Conservation (phyloP, 805 yeast genomes). For the Saccharomycopsis javanensis region DNA sequence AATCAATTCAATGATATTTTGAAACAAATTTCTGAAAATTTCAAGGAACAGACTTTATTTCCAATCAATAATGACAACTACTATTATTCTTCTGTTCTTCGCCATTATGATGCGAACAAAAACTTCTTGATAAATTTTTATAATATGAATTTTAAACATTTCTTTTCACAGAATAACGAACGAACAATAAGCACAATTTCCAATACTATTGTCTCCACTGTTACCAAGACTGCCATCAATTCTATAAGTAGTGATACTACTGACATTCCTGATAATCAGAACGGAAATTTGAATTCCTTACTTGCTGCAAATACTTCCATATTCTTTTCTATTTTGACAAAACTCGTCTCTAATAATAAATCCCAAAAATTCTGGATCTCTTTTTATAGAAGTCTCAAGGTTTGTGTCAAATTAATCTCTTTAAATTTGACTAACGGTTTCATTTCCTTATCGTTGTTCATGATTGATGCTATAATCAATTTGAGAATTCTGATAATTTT, state of each 20-base stretch:
- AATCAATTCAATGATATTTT: conserved; percentile 33
- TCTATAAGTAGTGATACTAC: neutral
- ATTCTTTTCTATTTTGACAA: neutral
- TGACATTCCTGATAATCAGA: neutral
- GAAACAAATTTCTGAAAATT: conserved; percentile 28
- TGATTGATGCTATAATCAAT: conserved; percentile 44
- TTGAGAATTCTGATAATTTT: conserved; percentile 73
- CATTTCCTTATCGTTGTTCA: conserved; percentile 32
- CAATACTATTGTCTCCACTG: neutral
- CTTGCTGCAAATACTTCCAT: conserved; percentile 2
- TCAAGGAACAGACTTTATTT: conserved; percentile 25
- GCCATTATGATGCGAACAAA: conserved; percentile 7
- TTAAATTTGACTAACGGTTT: conserved; percentile 21
- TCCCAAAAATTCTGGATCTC: neutral
- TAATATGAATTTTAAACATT: conserved; percentile 23
- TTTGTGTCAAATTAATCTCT: conserved; percentile 13
- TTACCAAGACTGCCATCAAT: neutral
- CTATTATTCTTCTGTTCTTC: neutral
- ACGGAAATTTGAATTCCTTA: neutral
- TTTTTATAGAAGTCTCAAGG: neutral
- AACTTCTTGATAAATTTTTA: conserved; percentile 20
- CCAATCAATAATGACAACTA: conserved; percentile 5
- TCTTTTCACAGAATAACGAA: conserved; percentile 2
- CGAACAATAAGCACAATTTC: conserved; percentile 1
- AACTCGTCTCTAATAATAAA: neutral